Evolutionary conservation across 164 flowering plant species (phyloP).

Genomic region (Dillenia turbinata): DNA sequence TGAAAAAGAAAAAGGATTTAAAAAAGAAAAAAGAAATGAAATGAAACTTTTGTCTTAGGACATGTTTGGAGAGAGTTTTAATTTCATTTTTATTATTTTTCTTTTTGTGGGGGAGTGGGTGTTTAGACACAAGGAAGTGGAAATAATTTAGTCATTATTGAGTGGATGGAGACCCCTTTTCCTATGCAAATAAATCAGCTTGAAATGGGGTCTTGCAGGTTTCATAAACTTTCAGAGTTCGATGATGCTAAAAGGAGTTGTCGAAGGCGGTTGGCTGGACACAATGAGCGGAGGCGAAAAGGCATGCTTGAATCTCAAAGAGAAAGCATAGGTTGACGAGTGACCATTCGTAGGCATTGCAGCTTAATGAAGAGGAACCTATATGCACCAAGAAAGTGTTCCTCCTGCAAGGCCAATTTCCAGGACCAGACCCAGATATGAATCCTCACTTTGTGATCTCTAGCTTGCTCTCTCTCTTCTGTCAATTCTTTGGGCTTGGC

Average conservation of each 20-base stretch:
- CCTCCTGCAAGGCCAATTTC: no score
- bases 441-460: constrained; percentile 16
- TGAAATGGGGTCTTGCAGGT: constrained; percentile 34
- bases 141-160: no score
- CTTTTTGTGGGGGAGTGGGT: no score
- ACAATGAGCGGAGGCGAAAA: constrained; percentile 84
- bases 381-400: no score
- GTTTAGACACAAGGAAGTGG: no score
- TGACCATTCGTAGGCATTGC: constrained; percentile 1
- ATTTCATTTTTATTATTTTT: not conserved
- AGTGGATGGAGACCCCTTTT: no score
- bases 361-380: not conserved
- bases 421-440: constrained; percentile 2
- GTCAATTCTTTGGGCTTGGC: constrained; percentile 36
- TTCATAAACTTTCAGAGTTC: constrained; percentile 80
- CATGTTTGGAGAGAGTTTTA: no score
- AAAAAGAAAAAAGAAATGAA: no score
- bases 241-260: constrained; percentile 84
- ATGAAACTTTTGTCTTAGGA: no score
- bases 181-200: no score
- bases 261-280: constrained; percentile 85
- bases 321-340: constrained; percentile 31
- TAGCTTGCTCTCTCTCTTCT: constrained; percentile 87
- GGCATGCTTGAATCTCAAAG: constrained; percentile 43
- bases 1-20: no score